Evolutionary conservation across 345 rosid species (phyloP).

Genomic region (Reutealis trisperma): DNA sequence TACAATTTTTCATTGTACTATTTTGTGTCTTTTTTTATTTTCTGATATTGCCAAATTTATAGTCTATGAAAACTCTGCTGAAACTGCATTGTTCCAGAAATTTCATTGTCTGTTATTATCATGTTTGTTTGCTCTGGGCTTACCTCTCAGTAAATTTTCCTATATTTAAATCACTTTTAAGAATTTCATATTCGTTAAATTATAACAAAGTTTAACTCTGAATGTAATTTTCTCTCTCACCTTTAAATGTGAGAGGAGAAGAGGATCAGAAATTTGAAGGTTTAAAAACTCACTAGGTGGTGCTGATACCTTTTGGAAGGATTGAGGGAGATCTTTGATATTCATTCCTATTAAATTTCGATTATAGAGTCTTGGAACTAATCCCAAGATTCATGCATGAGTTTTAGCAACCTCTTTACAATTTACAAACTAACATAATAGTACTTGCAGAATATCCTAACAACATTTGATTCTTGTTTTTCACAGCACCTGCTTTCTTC

Average conservation of each 20-base stretch:
- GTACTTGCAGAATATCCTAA: constrained; percentile 12
- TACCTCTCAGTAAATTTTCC: neutral
- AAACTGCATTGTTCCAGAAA: neutral
- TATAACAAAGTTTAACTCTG: neutral
- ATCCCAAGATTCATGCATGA: neutral
- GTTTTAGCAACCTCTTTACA: neutral
- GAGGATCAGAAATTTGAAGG: neutral
- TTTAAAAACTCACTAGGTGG: neutral
- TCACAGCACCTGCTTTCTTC: constrained; percentile 88
- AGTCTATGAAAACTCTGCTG: neutral
- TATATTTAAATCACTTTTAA: neutral
- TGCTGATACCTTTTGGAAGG: constrained; percentile 11
- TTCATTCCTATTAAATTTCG: neutral
- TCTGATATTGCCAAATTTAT: neutral
- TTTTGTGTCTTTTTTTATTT: neutral
- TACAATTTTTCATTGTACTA: neutral
- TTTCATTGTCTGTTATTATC: neutral
- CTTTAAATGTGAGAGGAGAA: neutral
- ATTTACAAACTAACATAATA: constrained; percentile 4
- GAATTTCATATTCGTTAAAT: neutral
- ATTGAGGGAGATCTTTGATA: neutral
- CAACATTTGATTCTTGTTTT: constrained; percentile 21
- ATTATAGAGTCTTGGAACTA: neutral
- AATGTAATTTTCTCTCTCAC: neutral
- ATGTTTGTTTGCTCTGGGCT: neutral